These are phyloP conservation scores for Trametes punicea DNA, from an alignment of 768 basidiomycete species.

Conservation along the genomic window DNA sequence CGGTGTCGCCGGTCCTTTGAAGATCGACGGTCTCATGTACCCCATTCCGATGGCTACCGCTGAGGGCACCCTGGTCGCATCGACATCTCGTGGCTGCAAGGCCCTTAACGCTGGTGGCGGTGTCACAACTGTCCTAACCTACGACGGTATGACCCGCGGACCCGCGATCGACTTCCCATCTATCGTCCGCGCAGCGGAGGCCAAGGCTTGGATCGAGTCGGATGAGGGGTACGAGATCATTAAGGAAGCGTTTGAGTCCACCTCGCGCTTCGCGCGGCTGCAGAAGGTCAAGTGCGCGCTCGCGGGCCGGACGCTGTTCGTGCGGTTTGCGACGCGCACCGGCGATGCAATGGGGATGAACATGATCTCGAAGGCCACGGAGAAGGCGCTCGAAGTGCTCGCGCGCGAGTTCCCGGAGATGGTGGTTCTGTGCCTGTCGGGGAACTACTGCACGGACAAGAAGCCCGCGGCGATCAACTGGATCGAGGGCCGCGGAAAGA, in stretches of 20 bases:
- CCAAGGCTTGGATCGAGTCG: slow-evolving; percentile 84
- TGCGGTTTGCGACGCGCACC: slow-evolving; percentile 90
- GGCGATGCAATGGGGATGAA: slow-evolving; percentile 99
- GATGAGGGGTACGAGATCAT: slow-evolving; percentile 74
- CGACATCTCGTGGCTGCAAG: slow-evolving; percentile 96
- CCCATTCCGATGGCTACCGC: slow-evolving; percentile 99
- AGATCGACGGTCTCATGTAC: slow-evolving; percentile 76
- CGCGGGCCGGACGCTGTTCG: slow-evolving; percentile 90
- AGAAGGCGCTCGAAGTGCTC: slow-evolving; percentile 85
- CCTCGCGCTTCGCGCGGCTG: slow-evolving; percentile 88
- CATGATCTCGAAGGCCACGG: slow-evolving; percentile 99
- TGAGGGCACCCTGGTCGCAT: slow-evolving; percentile 98
- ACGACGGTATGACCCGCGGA: slow-evolving; percentile 97
- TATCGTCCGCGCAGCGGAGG: slow-evolving; percentile 73
- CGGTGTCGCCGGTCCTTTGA: slow-evolving; percentile 94
- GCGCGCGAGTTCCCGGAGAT: slow-evolving; percentile 83
- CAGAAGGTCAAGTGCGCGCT: slow-evolving; percentile 83
- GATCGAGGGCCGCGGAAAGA: slow-evolving; percentile 99
- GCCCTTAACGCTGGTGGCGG: slow-evolving; percentile 96
- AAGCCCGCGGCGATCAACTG: slow-evolving; percentile 99
- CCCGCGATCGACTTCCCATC: slow-evolving; percentile 96
- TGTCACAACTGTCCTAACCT: slow-evolving; percentile 86
- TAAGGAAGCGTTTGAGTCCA: slow-evolving; percentile 88
- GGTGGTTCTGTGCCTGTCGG: slow-evolving; percentile 85
- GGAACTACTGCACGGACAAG: slow-evolving; percentile 99